Evolutionary conservation across 805 yeast species (phyloP), one percentile per base, ranked within the genome.

Genomic region (Kodamaea jinghongensis): DNA sequence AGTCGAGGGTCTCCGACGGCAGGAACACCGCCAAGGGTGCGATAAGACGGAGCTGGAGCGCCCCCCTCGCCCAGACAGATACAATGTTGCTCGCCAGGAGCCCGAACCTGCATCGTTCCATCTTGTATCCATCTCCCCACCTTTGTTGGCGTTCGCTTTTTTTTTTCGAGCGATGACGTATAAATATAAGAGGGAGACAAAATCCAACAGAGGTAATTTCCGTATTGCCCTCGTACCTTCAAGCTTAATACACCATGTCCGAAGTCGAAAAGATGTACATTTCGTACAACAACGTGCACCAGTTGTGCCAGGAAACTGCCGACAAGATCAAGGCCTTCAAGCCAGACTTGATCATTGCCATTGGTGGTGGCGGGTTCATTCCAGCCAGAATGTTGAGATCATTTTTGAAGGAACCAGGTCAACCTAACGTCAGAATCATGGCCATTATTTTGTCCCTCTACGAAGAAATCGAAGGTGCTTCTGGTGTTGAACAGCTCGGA

Each of bases 311-410:
- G 55, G 65, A 67, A 45, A 60, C 68, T 2, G 81, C 89, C 11
- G 78, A 72, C 41, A 76, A 73, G 47, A 76, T 85, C 60, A 80
- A 79, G 60, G 63, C 67, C 17, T 83, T 87, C 70, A 79, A 86
- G 52, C 95, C 96, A 28, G 95, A 90, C 62, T 74, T 87, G 43
- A 86, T 90, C 65, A 86, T 91, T 47, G 97, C 98, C 51, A 88
- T 91, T 55, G 99, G 96, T 56, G 96, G 96, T 53, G 96, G 99
- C 60, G 99, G 98, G 2, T 87, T 91, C 63, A 93, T 91, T 43
- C 99, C 98, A 17, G 97, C 99, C 6, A 80, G 99, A 62, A 93
- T 93, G 66, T 75, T 91, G 60, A 80, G 99, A 63, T 82, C 98
- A 2, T 93, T 91, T 65, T 71, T 91, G 51, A 91, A 90, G 64